phyloP scores from a whole-genome alignment of 2,329 filamentous ascomycete genomes.

The Parastagonospora nodorum region DNA sequence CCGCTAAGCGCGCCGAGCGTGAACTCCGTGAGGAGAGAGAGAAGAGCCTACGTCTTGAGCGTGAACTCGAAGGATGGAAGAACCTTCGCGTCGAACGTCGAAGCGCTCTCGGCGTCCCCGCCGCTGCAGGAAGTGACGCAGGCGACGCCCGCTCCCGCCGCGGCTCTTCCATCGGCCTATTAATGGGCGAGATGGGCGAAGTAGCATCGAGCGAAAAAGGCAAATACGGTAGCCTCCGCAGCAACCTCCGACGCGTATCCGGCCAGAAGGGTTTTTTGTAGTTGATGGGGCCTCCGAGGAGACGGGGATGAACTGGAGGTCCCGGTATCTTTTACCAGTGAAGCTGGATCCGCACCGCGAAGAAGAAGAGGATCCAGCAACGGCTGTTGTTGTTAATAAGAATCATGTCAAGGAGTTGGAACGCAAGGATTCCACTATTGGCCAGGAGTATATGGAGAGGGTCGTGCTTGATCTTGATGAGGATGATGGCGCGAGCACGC shows the following conservation, averaged over 20 bases:
- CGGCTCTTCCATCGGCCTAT: slow-evolving; percentile 49
- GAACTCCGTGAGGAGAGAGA: slow-evolving; percentile 90
- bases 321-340: slow-evolving; percentile 23
- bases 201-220: slow-evolving; percentile 36
- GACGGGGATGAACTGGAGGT: slow-evolving; percentile 34
- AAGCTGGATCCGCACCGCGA: slow-evolving; percentile 37
- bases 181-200: slow-evolving; percentile 45
- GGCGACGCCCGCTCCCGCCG: slow-evolving; percentile 50
- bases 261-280: slow-evolving; percentile 59
- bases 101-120: slow-evolving; percentile 42
- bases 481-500: slow-evolving; percentile 9
- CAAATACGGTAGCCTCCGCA: slow-evolving; percentile 39
- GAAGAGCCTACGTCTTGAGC: slow-evolving; percentile 78
- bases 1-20: slow-evolving; percentile 82
- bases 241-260: slow-evolving; percentile 49
- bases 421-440: not conserved
- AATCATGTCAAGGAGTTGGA: not conserved
- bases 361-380: slow-evolving; percentile 30
- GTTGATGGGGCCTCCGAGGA: slow-evolving; percentile 38
- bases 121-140: slow-evolving; percentile 48
- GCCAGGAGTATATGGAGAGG: not conserved
- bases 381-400: slow-evolving; percentile 12
- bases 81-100: slow-evolving; percentile 66
- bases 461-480: slow-evolving; percentile 18
- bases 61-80: slow-evolving; percentile 85